Base-by-base conservation (phyloP, 1,139 yeast genomes). In the Saccharomyces hybrid region DNA sequence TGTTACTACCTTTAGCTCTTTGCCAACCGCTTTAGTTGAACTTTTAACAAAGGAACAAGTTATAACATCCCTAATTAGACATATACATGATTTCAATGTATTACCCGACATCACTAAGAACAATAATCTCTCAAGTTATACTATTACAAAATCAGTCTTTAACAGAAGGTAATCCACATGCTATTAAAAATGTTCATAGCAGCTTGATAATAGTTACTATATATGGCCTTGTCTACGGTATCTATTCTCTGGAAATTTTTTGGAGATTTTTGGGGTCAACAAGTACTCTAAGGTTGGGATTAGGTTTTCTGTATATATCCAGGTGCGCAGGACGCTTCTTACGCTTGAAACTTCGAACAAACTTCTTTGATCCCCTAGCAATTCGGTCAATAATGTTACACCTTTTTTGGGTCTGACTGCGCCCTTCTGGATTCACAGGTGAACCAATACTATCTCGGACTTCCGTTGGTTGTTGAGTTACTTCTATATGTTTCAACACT, bases 301-400 rank as follows among this genome's bases (percentile, higher is more conserved):
- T 50, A 34, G 57, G 56, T 14, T 52, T 52, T 42, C 55, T 42
- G 42, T 57, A 54, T 19, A 54, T 28, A 27, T 50, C 54, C 6
- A 48, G 9, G 9, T 52, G 42, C 3, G 53, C 44, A 7, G 49
- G 29, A 42, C 47, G 51, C 52, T 54, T 54, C 26, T 49, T 55
- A 19, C 51, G 54, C 47, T 52, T 56, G 14, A 54, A 49, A 29
- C 38, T 52, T 5, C 52, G 28, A 2, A 52, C 14, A 8, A 51
- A 50, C 19, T 46, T 54, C 46, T 51, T 51, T n/a, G 52, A 44
- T 11, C 34, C 51, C 1, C 32, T 28, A 19, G 55, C 46, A 14
- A 57, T 27, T 9, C 21, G 26, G 4, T 29, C 26, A 11, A 34
- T 21, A 24, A 48, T 24, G 8, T 31, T 44, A 4, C 26, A n/a